Conservation (phyloP, 176 grass and related monocot genomes). For the Oryza punctata region DNA sequence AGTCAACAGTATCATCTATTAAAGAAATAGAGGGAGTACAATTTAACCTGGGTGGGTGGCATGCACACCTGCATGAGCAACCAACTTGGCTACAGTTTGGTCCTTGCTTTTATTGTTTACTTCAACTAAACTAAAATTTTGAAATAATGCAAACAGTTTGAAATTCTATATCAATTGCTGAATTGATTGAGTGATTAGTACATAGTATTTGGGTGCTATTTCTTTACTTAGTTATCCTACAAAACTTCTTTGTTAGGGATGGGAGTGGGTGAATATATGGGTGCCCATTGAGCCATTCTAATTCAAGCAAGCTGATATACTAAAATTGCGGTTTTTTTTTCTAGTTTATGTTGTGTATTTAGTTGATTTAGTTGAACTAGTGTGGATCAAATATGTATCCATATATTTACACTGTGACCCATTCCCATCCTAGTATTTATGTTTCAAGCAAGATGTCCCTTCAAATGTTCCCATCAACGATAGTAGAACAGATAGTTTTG, state of each 20-base stretch:
- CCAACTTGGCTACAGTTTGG: no score
- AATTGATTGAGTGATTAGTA: conserved; percentile 10
- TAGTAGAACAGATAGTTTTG: background rate
- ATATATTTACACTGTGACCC: background rate
- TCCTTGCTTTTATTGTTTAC: no score
- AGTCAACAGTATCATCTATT: no score
- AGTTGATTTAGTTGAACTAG: background rate
- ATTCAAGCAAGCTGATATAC: background rate
- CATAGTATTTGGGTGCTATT: background rate
- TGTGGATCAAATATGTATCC: background rate
- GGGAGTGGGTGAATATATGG: background rate
- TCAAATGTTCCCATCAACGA: background rate
- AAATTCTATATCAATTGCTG: background rate
- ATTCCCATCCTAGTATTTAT: background rate
- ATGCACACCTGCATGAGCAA: no score
- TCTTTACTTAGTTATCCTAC: background rate
- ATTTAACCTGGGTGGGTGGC: no score
- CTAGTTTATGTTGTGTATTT: background rate
- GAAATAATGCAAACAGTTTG: no score
- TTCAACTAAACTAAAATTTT: no score
- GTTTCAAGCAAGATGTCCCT: background rate
- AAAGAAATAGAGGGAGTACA: no score
- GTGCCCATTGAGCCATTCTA: background rate
- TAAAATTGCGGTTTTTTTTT: background rate
- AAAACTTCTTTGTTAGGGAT: background rate